Evolutionary conservation across 139 green algal genomes (phyloP).

Genomic region (Mychonastes homosphaera): DNA sequence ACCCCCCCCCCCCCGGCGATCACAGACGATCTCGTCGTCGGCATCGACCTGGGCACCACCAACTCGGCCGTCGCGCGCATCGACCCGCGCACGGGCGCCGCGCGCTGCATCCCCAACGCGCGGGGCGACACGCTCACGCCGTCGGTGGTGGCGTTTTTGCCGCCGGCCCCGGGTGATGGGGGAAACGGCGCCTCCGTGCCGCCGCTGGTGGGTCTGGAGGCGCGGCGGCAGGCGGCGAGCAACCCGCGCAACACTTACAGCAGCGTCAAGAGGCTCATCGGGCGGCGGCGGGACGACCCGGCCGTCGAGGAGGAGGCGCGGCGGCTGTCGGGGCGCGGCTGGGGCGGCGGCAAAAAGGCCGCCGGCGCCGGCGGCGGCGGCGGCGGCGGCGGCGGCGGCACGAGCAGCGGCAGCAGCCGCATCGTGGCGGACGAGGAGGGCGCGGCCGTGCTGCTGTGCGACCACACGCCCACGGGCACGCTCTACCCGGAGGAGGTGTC

Average conservation of each 20-base stretch:
- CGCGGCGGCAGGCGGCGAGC: conserved; percentile 31
- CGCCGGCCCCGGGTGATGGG: background rate
- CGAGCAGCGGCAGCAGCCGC: conserved; percentile 2
- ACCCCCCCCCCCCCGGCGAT: too few species aligned
- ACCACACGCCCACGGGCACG: conserved; percentile 26
- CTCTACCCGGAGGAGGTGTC: conserved; percentile 74
- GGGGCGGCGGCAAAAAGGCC: conserved; percentile 2
- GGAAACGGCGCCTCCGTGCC: background rate
- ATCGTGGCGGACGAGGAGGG: conserved; percentile 31
- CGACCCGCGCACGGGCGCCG: conserved; percentile 26
- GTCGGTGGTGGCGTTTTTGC: conserved; percentile 53
- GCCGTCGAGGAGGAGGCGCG: conserved; percentile 34
- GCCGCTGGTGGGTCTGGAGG: background rate
- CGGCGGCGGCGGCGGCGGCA: conserved; percentile 2
- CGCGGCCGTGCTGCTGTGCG: conserved; percentile 25
- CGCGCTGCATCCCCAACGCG: conserved; percentile 44
- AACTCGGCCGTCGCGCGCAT: conserved; percentile 84
- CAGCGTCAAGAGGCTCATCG: conserved; percentile 83
- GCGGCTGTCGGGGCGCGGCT: conserved; percentile 21
- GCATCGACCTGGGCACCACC: conserved; percentile 96
- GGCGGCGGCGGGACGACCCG: conserved; percentile 28
- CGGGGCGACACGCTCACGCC: conserved; percentile 50
- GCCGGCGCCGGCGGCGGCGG: conserved; percentile 5
- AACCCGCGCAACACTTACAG: conserved; percentile 61
- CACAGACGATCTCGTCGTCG: conserved; percentile 57